Percentiles rank a stretch among this genome's conserved stretches.
These are phyloP conservation scores for Botrytis medusae DNA, from an alignment of 2,329 filamentous ascomycete genomes.

Conservation along the genomic window DNA sequence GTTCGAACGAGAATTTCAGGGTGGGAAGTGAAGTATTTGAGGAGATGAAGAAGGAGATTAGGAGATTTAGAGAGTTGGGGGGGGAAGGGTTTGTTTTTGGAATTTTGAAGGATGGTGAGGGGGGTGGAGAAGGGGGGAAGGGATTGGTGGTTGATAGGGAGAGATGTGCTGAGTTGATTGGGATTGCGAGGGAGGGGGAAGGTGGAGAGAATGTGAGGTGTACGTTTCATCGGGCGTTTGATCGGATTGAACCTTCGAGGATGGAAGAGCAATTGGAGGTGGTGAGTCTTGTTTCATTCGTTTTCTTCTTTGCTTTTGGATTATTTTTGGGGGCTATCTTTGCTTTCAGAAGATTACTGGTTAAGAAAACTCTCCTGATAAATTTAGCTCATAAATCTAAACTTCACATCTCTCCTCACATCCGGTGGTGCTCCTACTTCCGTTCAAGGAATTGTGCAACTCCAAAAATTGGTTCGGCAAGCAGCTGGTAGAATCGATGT, in stretches of 20 bases:
- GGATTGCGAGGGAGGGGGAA: constrained; percentile 24
- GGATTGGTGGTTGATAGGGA: constrained; percentile 42
- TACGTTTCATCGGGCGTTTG: constrained; percentile 57
- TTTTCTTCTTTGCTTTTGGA: not conserved
- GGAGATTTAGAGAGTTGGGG: constrained; percentile 37
- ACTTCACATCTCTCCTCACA: constrained; percentile 49
- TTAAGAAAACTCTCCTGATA: not conserved
- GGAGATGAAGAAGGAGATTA: constrained; percentile 46
- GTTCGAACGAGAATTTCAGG: not conserved
- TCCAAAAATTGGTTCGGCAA: constrained; percentile 39
- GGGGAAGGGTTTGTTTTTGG: constrained; percentile 55
- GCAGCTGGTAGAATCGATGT: constrained; percentile 42
- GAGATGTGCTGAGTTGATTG: constrained; percentile 46
- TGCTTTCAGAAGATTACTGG: not conserved
- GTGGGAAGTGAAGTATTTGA: not conserved
- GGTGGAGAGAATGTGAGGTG: constrained; percentile 45
- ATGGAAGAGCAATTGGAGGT: constrained; percentile 33
- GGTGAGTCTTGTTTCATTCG: constrained; percentile 33
- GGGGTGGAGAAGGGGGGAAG: not conserved
- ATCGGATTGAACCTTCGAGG: constrained; percentile 37
- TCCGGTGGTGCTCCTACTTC: constrained; percentile 44
- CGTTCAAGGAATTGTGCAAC: constrained; percentile 24
- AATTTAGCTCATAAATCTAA: not conserved
- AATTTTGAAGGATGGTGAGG: constrained; percentile 39
- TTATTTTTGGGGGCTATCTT: not conserved